These are phyloP conservation scores for Blastocystis sp. DNA, from an alignment of 352 stramenopile species.

Conservation along the genomic window DNA sequence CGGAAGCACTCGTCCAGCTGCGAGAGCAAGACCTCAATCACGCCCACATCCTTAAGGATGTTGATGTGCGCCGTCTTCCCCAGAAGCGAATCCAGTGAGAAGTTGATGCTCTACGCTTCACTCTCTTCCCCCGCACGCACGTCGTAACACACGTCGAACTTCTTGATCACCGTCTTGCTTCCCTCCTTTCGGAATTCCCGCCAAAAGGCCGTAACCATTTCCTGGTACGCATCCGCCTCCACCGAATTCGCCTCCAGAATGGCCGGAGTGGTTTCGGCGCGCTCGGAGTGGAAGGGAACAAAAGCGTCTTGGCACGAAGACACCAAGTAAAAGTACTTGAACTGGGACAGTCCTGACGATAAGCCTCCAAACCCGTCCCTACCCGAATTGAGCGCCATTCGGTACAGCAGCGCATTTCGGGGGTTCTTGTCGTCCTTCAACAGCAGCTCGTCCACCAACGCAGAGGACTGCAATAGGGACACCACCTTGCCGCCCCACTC, in stretches of 20 bases:
- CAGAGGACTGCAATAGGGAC: conserved; percentile 4
- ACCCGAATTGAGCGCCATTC: conserved; percentile 62
- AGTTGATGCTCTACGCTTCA: conserved; percentile 44
- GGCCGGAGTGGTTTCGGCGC: conserved; percentile 25
- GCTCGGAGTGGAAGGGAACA: conserved; percentile 60
- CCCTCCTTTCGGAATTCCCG: not conserved
- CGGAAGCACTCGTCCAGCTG: conserved; percentile 36
- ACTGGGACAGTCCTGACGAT: not conserved
- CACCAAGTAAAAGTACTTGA: conserved; percentile 53
- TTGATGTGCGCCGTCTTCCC: conserved; percentile 65
- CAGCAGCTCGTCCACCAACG: conserved; percentile 48
- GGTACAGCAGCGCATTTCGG: conserved; percentile 42
- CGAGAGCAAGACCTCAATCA: conserved; percentile 60
- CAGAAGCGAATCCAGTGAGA: conserved; percentile 53
- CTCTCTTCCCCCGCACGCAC: not conserved
- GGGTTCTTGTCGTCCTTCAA: conserved; percentile 62
- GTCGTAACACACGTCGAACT: conserved; percentile 66
- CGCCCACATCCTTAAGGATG: conserved; percentile 28
- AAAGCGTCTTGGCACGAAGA: conserved; percentile 63
- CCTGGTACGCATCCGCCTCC: conserved; percentile 47
- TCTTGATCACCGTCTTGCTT: conserved; percentile 20
- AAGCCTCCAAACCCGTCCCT: not conserved
- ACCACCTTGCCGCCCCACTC: conserved; percentile 50
- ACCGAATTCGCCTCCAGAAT: conserved; percentile 7
- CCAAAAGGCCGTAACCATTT: conserved; percentile 63